Base-by-base conservation (phyloP, 176 grass and related monocot species). In the Microstegium vimineum region DNA sequence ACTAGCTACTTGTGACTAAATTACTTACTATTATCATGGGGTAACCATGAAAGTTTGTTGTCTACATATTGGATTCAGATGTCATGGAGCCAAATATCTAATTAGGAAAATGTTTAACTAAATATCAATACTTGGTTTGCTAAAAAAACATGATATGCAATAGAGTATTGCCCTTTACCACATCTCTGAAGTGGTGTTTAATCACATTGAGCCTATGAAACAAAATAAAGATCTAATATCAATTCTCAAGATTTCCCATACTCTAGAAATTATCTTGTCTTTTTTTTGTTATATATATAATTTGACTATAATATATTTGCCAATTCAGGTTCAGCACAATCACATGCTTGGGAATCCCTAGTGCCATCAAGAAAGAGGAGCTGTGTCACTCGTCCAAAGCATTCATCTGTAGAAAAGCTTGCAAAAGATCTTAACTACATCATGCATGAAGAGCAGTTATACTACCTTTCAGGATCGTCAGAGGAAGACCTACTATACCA, bases 361-460 rank as follows among this genome's bases (percentile, higher is more conserved):
- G 66, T 91, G 56, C 95, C 92, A 74, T 98, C 92, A 54, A 98
- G 85, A 78, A 98, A 93, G 81, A 90, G 90, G 82, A 98, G 88
- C 37, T 83, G 69, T 82, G 73, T 93, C 18, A 80, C 82, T 62
- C 90, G 89, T 67, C 72, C 43, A 13, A 93, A 88, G 67, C 56
- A 81, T 65, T 93, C 95, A 62, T 73, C 82, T 35, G 84, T 98
- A 33, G 90, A 98, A 81, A 94, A 80, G 57, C 92, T 98, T 86
- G 91, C 75, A 17, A 94, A 95, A 62, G 92, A 98, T 80, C 95
- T 98, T 41, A 86, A 88, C 73, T 91, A 84, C 31, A 98, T 98
- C 85, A 82, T 94, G 80, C 89, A 93, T 57, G 89, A 98, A 81
- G 86, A 92, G 52, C 95, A 81, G 82, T 52, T 84, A 66, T 86